Conservation (phyloP, 192 early-diverging fungal species). For the Haplosporangium gracile region DNA sequence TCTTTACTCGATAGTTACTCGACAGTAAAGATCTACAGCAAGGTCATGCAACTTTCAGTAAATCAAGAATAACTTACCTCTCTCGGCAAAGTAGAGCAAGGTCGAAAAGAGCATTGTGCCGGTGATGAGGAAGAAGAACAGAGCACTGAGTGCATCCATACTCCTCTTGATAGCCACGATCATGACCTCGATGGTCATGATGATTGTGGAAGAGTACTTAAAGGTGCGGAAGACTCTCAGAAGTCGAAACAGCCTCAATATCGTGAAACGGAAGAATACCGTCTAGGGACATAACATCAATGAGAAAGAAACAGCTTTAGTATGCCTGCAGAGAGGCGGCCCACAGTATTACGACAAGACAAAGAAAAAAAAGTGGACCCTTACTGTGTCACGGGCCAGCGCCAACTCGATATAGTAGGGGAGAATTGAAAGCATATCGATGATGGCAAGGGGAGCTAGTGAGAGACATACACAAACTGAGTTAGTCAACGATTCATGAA, state of each 20-base stretch:
- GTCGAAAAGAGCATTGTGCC: constrained; percentile 81
- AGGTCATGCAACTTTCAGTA: neutral
- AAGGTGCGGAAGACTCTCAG: constrained; percentile 85
- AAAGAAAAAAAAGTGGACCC: neutral
- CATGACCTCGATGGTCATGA: constrained; percentile 89
- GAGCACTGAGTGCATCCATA: constrained; percentile 78
- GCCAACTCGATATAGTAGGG: constrained; percentile 85
- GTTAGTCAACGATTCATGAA: neutral
- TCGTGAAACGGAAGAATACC: constrained; percentile 87
- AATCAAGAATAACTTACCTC: constrained; percentile 60
- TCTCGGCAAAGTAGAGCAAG: constrained; percentile 85
- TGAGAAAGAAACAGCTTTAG: neutral
- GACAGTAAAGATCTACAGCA: neutral
- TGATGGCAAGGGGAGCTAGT: constrained; percentile 72
- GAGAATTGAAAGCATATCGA: constrained; percentile 83
- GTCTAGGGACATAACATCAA: constrained; percentile 47
- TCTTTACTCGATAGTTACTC: neutral
- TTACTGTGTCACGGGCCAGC: constrained; percentile 73
- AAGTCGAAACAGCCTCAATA: constrained; percentile 80
- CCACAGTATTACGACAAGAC: neutral
- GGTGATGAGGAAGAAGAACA: constrained; percentile 81
- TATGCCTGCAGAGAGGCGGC: neutral
- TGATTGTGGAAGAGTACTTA: constrained; percentile 84
- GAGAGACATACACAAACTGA: neutral
- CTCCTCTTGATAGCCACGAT: constrained; percentile 82